Evolutionary conservation across 495 filamentous ascomycete genomes (phyloP), one percentile per base, ranked within the genome.

Genomic region (Baudoinia panamericana): DNA sequence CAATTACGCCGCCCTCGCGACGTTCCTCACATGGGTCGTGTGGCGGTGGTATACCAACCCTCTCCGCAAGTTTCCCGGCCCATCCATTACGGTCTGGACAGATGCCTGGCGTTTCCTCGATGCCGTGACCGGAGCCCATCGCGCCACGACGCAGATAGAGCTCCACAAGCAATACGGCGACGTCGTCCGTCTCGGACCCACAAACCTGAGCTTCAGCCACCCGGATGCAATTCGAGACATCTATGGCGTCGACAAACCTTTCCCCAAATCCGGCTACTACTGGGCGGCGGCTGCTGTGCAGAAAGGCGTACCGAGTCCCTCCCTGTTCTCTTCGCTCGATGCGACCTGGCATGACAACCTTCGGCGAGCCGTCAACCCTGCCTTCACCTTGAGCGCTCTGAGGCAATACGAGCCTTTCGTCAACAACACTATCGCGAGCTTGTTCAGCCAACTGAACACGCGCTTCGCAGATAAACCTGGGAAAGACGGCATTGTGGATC

Each of bases 191-290:
- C 57, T 84, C 9, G 76, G 80, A 3, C 81, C 81, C 9, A 75
- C 80, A 42, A 63, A 64, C 1, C 56, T 84, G 17, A 78, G 76
- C 0, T 80, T 84, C 46, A 64, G 70, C 3, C 70, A 82, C 48
- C 78, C 80, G 0, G 65, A 67, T 35, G 74, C 78, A 9, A 59
- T 84, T 30, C 81, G 78, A 53, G 64, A 66, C 6, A 87, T 90
- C 20, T 90, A 87, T 52, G 78, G 83, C 1, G 63, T 86, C 39
- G 84, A 84, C 52, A 85, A 84, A 57, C 79, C 80, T 12, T 82
- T 83, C 53, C 63, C 62, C 39, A 88, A 87, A 68, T 33, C 27
- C 2, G 43, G 41, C 15, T 46, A 40, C 30, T 46, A 46, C 21
- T 36, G 36, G 12, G 43, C 41, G 12, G 36, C 39, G 25, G 36